Conservation (phyloP, 495 filamentous ascomycete species). For the Daldinia vernicosa region DNA sequence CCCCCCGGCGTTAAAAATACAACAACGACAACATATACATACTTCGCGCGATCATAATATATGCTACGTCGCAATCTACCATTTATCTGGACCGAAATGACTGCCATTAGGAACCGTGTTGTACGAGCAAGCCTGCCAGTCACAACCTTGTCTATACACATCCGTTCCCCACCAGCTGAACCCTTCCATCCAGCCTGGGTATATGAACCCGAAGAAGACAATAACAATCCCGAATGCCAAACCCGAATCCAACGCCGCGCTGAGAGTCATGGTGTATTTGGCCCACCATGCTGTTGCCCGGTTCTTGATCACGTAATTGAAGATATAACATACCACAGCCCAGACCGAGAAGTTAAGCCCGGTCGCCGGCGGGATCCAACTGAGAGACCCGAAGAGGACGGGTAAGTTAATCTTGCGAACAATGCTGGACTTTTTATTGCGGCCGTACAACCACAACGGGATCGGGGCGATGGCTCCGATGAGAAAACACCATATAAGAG, state of each 20-base stretch:
- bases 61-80: conserved; percentile 51
- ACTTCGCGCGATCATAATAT: background rate
- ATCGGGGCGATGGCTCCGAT: conserved; percentile 76
- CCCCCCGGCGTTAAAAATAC: too few relatives aligned
- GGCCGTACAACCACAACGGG: conserved; percentile 69
- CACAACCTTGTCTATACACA: conserved; percentile 71
- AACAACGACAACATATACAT: too few relatives aligned
- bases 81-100: conserved; percentile 66
- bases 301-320: conserved; percentile 77
- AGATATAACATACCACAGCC: conserved; percentile 82
- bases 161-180: conserved; percentile 83
- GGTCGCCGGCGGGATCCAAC: conserved; percentile 86
- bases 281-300: conserved; percentile 79
- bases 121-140: conserved; percentile 72
- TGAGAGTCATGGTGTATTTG: conserved; percentile 89
- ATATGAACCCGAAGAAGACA: conserved; percentile 83
- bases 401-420: conserved; percentile 75
- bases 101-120: conserved; percentile 59
- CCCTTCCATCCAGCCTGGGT: conserved; percentile 69
- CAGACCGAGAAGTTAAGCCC: conserved; percentile 85
- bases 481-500: conserved; percentile 79
- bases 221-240: conserved; percentile 80
- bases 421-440: conserved; percentile 56
- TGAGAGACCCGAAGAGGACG: conserved; percentile 75
- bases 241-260: conserved; percentile 82